phyloP scores from a whole-genome alignment of 345 rosid genomes.

The Ricinus communis region DNA sequence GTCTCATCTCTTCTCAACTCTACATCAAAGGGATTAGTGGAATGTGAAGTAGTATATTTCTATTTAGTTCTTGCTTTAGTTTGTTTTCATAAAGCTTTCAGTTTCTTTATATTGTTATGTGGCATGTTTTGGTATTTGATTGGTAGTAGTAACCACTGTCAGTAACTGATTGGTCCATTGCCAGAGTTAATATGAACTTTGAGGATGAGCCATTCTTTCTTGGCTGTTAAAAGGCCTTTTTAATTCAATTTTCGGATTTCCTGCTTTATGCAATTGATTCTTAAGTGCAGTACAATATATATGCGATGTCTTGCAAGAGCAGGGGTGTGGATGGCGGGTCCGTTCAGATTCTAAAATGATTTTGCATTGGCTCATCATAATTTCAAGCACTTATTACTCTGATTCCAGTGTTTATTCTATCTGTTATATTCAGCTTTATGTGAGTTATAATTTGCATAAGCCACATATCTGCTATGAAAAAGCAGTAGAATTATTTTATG shows the following conservation, averaged over 20 bases:
- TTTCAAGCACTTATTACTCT: too few species aligned
- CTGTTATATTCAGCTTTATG: too few species aligned
- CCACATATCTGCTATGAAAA: too few species aligned
- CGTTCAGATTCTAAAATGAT: too few species aligned
- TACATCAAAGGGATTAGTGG: slow-evolving; percentile 16
- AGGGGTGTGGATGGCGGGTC: too few species aligned
- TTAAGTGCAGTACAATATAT: not conserved
- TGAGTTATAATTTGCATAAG: too few species aligned
- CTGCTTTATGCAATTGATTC: not conserved
- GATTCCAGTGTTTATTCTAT: too few species aligned
- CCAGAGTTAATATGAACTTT: slow-evolving; percentile 4
- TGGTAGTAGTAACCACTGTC: too few species aligned
- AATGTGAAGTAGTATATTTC: slow-evolving; percentile 18
- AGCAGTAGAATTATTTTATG: too few species aligned
- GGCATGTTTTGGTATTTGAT: slow-evolving; percentile 2
- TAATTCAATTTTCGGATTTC: not conserved
- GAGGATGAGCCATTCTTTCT: not conserved
- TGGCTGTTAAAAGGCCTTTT: not conserved
- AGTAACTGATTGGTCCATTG: too few species aligned
- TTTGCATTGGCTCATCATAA: too few species aligned
- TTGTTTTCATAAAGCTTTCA: not conserved
- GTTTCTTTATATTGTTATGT: not conserved
- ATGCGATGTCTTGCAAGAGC: too few species aligned
- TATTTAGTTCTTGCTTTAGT: slow-evolving; percentile 14
- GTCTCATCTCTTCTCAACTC: slow-evolving; percentile 13